Evolutionary conservation across 2,329 filamentous ascomycete species (phyloP).

Genomic region (Cordyceps fumosorosea): DNA sequence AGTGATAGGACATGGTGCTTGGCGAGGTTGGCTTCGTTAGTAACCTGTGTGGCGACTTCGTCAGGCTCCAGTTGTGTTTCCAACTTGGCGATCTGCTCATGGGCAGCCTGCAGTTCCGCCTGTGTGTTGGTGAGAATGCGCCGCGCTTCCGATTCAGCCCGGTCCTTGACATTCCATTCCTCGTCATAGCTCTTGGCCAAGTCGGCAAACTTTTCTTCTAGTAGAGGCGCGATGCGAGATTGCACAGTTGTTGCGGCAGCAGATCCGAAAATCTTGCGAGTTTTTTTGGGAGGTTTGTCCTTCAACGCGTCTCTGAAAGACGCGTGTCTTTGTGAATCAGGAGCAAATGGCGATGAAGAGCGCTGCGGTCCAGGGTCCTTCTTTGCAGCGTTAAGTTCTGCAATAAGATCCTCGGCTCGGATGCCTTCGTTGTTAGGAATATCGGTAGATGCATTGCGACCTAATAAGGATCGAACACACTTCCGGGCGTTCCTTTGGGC

Average conservation of each 20-base stretch:
- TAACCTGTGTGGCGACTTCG: conserved; percentile 43
- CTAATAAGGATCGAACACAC: conserved; percentile 72
- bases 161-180: conserved; percentile 67
- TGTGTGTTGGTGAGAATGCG: conserved; percentile 61
- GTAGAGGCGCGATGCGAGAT: conserved; percentile 59
- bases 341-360: conserved; percentile 68
- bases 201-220: conserved; percentile 66
- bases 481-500: conserved; percentile 84
- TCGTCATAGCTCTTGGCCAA: conserved; percentile 66
- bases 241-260: conserved; percentile 64
- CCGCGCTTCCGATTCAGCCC: conserved; percentile 60
- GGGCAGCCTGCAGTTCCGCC: conserved; percentile 56
- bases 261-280: conserved; percentile 43
- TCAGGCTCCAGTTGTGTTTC: conserved; percentile 50
- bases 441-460: conserved; percentile 74
- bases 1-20: conserved; percentile 44
- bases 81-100: conserved; percentile 53
- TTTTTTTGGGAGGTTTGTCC: conserved; percentile 36
- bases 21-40: conserved; percentile 43
- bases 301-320: conserved; percentile 45
- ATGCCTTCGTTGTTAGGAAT: conserved; percentile 77
- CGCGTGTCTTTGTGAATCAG: conserved; percentile 51
- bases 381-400: conserved; percentile 62
- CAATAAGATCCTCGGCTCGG: conserved; percentile 78
- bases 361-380: conserved; percentile 62